phyloP scores from a whole-genome alignment of 2,329 filamentous ascomycete genomes.

The Xylariales sp. region DNA sequence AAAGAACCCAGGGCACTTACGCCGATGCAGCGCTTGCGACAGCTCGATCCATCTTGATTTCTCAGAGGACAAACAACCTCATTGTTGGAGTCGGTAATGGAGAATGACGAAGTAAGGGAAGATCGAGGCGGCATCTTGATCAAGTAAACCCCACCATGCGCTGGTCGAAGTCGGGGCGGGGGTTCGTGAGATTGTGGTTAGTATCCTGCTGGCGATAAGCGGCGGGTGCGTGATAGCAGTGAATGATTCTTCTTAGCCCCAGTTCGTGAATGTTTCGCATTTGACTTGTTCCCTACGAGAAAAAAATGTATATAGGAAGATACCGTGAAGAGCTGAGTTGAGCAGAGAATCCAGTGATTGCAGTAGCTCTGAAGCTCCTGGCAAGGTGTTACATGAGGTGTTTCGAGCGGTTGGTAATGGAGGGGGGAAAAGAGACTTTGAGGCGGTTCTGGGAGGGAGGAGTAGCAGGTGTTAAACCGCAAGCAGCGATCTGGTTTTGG shows the following conservation, averaged over 20 bases:
- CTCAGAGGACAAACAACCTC: conserved; percentile 95
- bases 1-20: conserved; percentile 58
- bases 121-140: conserved; percentile 76
- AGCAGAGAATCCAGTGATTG: conserved; percentile 16
- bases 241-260: conserved; percentile 12
- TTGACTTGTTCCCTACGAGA: conserved; percentile 8
- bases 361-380: conserved; percentile 32
- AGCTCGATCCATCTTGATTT: conserved; percentile 95
- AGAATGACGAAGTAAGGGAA: conserved; percentile 84
- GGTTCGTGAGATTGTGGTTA: conserved; percentile 6
- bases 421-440: conserved; percentile 12
- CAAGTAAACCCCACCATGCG: conserved; percentile 12
- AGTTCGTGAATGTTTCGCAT: conserved; percentile 15
- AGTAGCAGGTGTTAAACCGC: background rate
- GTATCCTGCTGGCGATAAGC: conserved; percentile 5
- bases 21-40: conserved; percentile 95
- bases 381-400: conserved; percentile 37
- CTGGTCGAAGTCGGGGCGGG: conserved; percentile 4
- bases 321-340: background rate
- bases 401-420: conserved; percentile 30
- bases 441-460: conserved; percentile 5
- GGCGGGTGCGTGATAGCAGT: conserved; percentile 4
- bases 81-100: conserved; percentile 86
- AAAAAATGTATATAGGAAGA: too few species aligned
- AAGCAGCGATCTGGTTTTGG: background rate